Percentiles rank a stretch among this genome's conserved stretches.
Conservation (phyloP, 1,284 basidiomycete species). For the Austropuccinia psidii region DNA sequence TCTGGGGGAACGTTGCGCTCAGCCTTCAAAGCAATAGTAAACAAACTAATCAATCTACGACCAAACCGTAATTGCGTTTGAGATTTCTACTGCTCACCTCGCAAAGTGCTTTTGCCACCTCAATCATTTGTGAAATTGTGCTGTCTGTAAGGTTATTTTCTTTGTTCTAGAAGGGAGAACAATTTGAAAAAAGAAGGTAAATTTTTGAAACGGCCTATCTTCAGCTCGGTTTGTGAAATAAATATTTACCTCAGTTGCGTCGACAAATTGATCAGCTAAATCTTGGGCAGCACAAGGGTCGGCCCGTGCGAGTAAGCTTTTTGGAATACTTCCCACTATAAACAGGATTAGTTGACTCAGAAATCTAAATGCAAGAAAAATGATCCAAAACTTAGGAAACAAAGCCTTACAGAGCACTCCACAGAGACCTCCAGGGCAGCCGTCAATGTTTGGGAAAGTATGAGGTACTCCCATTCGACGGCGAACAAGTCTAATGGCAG, state of each 20-base stretch:
- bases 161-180: no score
- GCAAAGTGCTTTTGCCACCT: no score
- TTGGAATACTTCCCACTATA: background rate
- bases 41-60: no score
- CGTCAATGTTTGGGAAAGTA: background rate
- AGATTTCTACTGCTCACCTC: no score
- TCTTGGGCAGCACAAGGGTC: conserved; percentile 11
- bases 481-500: background rate
- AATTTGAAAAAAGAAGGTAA: no score
- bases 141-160: no score
- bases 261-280: conserved; percentile 13
- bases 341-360: background rate
- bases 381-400: background rate
- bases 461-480: background rate
- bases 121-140: no score
- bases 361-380: background rate
- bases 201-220: no score
- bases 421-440: conserved; percentile 11
- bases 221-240: no score
- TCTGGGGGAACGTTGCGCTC: background rate
- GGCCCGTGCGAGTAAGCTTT: background rate
- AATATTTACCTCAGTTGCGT: conserved; percentile 12
- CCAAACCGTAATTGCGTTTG: no score
- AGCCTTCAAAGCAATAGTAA: no score
- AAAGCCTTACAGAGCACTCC: background rate